Percentiles rank a stretch among this genome's conserved stretches.
These are phyloP conservation scores for Trichoderma asperellum DNA, from an alignment of 2,329 filamentous ascomycete genomes.

Conservation along the genomic window DNA sequence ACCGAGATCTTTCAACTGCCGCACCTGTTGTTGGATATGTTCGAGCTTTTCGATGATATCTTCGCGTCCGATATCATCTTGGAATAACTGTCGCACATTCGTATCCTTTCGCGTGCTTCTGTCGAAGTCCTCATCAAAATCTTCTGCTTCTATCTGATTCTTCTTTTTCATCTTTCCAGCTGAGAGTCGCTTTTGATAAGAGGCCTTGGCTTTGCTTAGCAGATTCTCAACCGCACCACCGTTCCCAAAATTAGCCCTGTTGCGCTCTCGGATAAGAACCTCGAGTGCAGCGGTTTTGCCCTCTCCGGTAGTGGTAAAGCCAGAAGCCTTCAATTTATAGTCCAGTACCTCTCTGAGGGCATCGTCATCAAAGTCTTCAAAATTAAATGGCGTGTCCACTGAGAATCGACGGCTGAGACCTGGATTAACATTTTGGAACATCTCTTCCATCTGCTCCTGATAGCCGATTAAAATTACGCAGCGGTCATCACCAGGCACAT, in stretches of 20 bases:
- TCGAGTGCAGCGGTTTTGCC: conserved; percentile 61
- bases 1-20: conserved; percentile 33
- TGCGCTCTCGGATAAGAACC: conserved; percentile 63
- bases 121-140: conserved; percentile 69
- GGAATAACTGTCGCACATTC: conserved; percentile 59
- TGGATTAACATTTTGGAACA: conserved; percentile 76
- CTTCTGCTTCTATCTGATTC: conserved; percentile 74
- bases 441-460: conserved; percentile 67
- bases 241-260: conserved; percentile 73
- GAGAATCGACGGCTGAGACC: conserved; percentile 70
- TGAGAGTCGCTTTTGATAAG: conserved; percentile 39
- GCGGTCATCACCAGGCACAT: conserved; percentile 69
- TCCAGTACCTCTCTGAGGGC: conserved; percentile 65
- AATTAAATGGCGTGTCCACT: conserved; percentile 64
- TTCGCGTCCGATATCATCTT: conserved; percentile 62
- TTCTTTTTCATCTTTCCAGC: conserved; percentile 40
- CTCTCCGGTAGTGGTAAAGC: conserved; percentile 54
- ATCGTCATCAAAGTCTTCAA: conserved; percentile 67
- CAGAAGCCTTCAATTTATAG: conserved; percentile 63
- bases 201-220: conserved; percentile 58
- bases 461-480: conserved; percentile 75
- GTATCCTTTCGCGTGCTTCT: conserved; percentile 47
- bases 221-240: conserved; percentile 73
- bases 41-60: conserved; percentile 56
- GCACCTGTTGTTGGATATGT: conserved; percentile 55